Evolutionary conservation across 192 early-diverging fungal genomes (phyloP), one percentile per base, ranked within the genome.

Genomic region (Coemansia sp.): DNA sequence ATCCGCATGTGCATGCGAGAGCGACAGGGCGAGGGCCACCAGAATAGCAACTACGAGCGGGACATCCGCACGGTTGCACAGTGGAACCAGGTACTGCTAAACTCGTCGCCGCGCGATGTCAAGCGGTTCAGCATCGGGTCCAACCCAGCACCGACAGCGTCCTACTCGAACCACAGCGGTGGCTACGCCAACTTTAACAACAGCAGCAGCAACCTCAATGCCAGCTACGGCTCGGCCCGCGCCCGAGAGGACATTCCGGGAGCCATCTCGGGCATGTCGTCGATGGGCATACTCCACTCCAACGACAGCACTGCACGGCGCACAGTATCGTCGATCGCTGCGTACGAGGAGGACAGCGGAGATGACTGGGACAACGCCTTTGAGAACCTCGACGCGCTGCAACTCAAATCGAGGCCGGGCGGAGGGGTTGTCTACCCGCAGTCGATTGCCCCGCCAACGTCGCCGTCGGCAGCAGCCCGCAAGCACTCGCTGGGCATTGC

Each of bases 361-460:
- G 70, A 74, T 7, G 70, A 74, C 59, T 74, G 70, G 70, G 70
- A 74, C 17, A 67, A 74, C 9, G 70, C 70, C 1, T 74, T 74
- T 49, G 49, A 74, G 39, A 74, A 74, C 26, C 64, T 74, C 10
- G 70, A 74, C 21, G 51, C 62, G 7, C 44, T 74, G 35, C 63
- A 74, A 44, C 34, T 67, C 12, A 68, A 61, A 26, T 28, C 52
- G 7, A 51, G 50, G 22, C 25, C 59, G 4, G 58, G 63, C 0
- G 42, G 54, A 7, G 50, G 54, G 10, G 31, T 66, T 4, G 47
- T 46, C 5, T 65, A 66, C 25, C 69, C 69, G n/a, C 69, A 66
- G 45, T 61, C 69, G 1, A 57, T 73, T 14, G 67, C 41, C 9
- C 40, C 44, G 10, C 58, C 62, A 12, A 65, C 30, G 34, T 73